Conservation (phyloP, 768 basidiomycete genomes). For the Boletellus ananas region DNA sequence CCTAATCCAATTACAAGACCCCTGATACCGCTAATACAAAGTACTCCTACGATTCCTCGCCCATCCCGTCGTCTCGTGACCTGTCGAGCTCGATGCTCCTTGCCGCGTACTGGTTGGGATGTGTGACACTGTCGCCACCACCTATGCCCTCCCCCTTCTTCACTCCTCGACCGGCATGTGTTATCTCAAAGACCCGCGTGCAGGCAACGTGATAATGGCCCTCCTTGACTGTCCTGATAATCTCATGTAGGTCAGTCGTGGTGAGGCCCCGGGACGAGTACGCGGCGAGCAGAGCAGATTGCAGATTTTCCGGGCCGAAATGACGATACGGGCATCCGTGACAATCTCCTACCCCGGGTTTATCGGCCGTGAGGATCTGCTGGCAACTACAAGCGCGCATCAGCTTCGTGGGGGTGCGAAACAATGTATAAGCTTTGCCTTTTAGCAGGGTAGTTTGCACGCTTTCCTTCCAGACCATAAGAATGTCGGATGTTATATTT, state of each 20-base stretch:
- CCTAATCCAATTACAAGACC: conserved; percentile 7
- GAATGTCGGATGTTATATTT: conserved; percentile 96
- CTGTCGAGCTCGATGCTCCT: conserved; percentile 65
- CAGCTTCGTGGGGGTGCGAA: neutral
- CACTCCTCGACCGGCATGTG: conserved; percentile 67
- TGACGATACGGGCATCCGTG: conserved; percentile 95
- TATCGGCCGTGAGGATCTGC: conserved; percentile 70
- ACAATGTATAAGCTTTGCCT: conserved; percentile 45
- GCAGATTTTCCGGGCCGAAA: conserved; percentile 79
- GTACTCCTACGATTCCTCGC: conserved; percentile 26
- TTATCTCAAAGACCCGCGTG: conserved; percentile 94
- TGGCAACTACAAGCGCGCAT: conserved; percentile 62
- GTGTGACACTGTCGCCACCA: conserved; percentile 80
- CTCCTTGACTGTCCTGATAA: conserved; percentile 73
- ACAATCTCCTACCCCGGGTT: conserved; percentile 62
- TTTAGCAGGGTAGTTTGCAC: conserved; percentile 91
- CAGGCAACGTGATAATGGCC: conserved; percentile 93
- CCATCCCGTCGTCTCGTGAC: conserved; percentile 43
- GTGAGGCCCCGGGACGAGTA: conserved; percentile 65
- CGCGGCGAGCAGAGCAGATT: conserved; percentile 65
- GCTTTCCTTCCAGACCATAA: conserved; percentile 90
- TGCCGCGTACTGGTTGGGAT: conserved; percentile 90
- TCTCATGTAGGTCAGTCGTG: conserved; percentile 71
- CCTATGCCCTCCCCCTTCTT: conserved; percentile 90
- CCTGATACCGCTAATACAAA: conserved; percentile 15